Conservation (phyloP, 2,329 filamentous ascomycete species). For the Trichoderma sp. region DNA sequence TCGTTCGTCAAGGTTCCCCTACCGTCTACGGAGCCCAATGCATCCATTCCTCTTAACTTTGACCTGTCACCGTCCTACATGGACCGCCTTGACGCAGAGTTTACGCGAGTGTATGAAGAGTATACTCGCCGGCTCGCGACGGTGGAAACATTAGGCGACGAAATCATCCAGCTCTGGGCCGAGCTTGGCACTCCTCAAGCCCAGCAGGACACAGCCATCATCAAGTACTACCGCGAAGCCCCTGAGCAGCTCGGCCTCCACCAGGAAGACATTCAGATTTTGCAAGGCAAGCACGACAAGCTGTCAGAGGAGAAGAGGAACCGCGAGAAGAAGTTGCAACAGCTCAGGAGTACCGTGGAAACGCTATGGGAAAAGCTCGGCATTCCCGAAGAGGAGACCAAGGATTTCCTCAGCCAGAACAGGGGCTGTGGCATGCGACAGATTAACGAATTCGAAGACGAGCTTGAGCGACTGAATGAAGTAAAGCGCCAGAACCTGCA, state of each 20-base stretch:
- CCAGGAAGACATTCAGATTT: slow-evolving; percentile 73
- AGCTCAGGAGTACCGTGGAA: slow-evolving; percentile 76
- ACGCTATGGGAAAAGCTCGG: slow-evolving; percentile 84
- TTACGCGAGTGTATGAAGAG: slow-evolving; percentile 93
- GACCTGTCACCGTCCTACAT: slow-evolving; percentile 92
- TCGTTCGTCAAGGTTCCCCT: slow-evolving; percentile 83
- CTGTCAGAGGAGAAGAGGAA: slow-evolving; percentile 83
- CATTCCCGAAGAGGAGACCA: slow-evolving; percentile 77
- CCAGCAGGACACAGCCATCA: slow-evolving; percentile 82
- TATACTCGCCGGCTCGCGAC: slow-evolving; percentile 78
- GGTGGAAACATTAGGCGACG: slow-evolving; percentile 72
- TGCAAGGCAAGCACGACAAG: slow-evolving; percentile 74
- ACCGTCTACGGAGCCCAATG: slow-evolving; percentile 75
- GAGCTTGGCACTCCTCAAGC: slow-evolving; percentile 92
- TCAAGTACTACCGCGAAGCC: slow-evolving; percentile 84
- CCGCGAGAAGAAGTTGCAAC: slow-evolving; percentile 72
- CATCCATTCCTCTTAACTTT: slow-evolving; percentile 76
- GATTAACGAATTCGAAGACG: slow-evolving; percentile 95
- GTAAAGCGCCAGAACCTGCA: slow-evolving; percentile 94
- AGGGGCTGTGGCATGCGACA: slow-evolving; percentile 86
- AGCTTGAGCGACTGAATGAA: slow-evolving; percentile 81
- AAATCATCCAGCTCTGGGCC: slow-evolving; percentile 92
- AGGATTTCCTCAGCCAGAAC: slow-evolving; percentile 80
- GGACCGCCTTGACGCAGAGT: slow-evolving; percentile 81
- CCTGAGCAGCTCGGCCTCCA: slow-evolving; percentile 94